Evolutionary conservation across 805 yeast species (phyloP), one percentile per base, ranked within the genome.

Genomic region (Suhomyces sp.): DNA sequence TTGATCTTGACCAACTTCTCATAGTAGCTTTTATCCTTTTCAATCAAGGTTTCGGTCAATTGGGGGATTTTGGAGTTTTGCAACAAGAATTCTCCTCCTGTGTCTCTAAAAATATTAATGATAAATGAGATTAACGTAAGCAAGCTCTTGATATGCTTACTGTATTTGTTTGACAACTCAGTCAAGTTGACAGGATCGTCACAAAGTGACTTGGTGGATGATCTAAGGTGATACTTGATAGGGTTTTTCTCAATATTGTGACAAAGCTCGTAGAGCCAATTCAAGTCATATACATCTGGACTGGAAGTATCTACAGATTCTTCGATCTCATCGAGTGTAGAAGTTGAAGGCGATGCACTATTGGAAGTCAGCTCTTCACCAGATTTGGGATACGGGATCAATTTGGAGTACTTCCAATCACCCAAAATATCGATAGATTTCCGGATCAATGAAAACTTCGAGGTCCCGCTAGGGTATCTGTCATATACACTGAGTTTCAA

Each of bases 391-490:
- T 65, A 66, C 7, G 75, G 69, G 3, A 80, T 60, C 29, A 79
- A 52, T 33, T 60, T 62, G 4, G 83, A 72, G 56, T 69, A 76
- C 20, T 60, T 55, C 51, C 72, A 72, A 20, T 72, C 68, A 0
- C 75, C 69, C 22, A 76, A 52, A 10, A 64, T 55, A 31, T 71
- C 66, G 2, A 80, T 54, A 1, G 76, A 61, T 46, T 72, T 77
- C 37, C 75, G 72, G 13, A 76, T 62, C 25, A 80, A 57, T 2
- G 75, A 67, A 55, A 71, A 75, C 58, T 75, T 76, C 3, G 83
- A 78, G 2, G 82, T 75, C 0, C 85, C 85, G 19, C 81, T 78
- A 0, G 85, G 85, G 51, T 76, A 79, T 49, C 83, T 71, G 20
- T 68, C 75, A 51, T 67, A 68, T 1, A 79, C 72, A 39, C 73